These are phyloP conservation scores for Pichia paraexigua DNA, from an alignment of 805 yeast genomes.

Conservation along the genomic window DNA sequence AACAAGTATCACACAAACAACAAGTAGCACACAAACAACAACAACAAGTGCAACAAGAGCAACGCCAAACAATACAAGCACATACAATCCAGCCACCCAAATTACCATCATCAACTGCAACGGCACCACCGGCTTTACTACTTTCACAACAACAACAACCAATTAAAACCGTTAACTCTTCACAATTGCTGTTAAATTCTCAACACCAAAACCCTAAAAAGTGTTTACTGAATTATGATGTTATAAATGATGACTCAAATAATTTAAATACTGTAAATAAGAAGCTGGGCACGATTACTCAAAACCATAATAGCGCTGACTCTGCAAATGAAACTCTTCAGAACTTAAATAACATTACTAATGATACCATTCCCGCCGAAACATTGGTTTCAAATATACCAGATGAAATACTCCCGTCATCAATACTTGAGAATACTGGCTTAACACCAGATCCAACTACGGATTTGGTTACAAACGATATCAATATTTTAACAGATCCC, in stretches of 20 bases:
- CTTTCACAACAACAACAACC: not conserved
- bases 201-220: not conserved
- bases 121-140: not conserved
- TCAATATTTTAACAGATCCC: not conserved
- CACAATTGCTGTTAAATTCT: not conserved
- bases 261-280: not conserved
- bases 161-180: not conserved
- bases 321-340: not conserved
- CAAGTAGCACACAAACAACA: not conserved
- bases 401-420: constrained; percentile 1
- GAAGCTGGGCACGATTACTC: not conserved
- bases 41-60: not conserved
- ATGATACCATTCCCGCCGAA: not conserved
- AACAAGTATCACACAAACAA: not conserved
- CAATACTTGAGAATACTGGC: constrained; percentile 1
- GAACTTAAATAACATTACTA: not conserved
- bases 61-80: not conserved
- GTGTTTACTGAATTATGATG: not conserved
- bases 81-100: not conserved
- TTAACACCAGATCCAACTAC: constrained; percentile 1
- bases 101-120: not conserved
- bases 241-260: not conserved
- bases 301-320: not conserved
- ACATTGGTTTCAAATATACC: not conserved
- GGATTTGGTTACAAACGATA: not conserved